These are phyloP conservation scores for Rhizopogon vinicolor DNA, from an alignment of 768 basidiomycete genomes.

Conservation along the genomic window DNA sequence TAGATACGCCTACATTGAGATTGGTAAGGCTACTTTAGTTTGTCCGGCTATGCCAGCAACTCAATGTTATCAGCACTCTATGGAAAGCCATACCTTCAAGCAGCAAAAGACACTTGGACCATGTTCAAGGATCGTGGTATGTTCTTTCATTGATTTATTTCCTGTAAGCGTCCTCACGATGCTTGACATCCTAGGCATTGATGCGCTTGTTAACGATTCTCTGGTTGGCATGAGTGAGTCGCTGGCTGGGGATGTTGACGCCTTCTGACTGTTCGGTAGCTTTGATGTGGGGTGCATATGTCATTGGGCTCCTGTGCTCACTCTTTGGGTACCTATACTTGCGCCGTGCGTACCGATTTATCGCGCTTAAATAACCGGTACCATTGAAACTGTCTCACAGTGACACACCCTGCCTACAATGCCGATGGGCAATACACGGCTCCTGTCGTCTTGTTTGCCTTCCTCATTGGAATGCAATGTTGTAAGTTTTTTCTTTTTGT, in stretches of 20 bases:
- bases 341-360: conserved; percentile 42
- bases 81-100: conserved; percentile 76
- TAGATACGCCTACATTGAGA: conserved; percentile 82
- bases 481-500: conserved; percentile 40
- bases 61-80: conserved; percentile 53
- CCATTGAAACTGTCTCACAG: conserved; percentile 27
- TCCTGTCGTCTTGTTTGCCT: conserved; percentile 72
- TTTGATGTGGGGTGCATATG: conserved; percentile 77
- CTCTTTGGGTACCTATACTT: conserved; percentile 78
- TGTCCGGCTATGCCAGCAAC: not conserved
- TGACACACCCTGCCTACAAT: conserved; percentile 75
- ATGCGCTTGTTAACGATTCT: conserved; percentile 80
- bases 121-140: conserved; percentile 66
- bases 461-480: conserved; percentile 73
- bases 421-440: conserved; percentile 71
- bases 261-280: conserved; percentile 32
- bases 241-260: not conserved
- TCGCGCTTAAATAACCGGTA: not conserved
- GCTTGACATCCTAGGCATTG: conserved; percentile 37
- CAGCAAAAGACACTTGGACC: conserved; percentile 82
- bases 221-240: conserved; percentile 70
- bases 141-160: not conserved
- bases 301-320: conserved; percentile 66
- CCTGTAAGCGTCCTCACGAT: not conserved
- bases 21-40: conserved; percentile 38